These are phyloP conservation scores for Picochlorum sp. DNA, from an alignment of 139 green algal species.

Conservation along the genomic window DNA sequence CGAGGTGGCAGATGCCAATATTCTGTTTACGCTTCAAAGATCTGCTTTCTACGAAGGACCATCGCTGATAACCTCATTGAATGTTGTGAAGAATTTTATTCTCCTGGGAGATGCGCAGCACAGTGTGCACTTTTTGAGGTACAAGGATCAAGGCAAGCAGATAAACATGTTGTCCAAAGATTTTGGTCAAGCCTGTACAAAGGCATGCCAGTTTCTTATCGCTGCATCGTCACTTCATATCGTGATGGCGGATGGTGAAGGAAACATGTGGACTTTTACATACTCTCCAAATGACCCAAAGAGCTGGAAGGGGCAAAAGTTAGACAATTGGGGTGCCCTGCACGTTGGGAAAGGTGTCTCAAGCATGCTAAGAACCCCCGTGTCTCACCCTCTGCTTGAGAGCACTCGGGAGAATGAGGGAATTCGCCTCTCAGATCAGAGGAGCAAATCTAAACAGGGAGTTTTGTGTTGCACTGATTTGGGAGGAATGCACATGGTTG, in stretches of 20 bases:
- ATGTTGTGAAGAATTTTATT: constrained; percentile 80
- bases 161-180: constrained; percentile 57
- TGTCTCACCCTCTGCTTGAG: too few species aligned
- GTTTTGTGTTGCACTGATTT: constrained; percentile 9
- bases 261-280: constrained; percentile 31
- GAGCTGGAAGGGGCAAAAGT: constrained; percentile 44
- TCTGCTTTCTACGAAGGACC: constrained; percentile 75
- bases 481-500: constrained; percentile 9
- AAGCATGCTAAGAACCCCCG: constrained; percentile 19
- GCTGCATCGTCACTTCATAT: constrained; percentile 50
- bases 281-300: constrained; percentile 37
- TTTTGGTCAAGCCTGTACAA: constrained; percentile 49
- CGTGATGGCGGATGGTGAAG: constrained; percentile 39
- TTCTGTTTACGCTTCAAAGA: neutral
- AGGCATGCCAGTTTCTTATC: constrained; percentile 63
- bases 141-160: constrained; percentile 45
- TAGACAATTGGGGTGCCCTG: constrained; percentile 37
- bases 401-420: too few species aligned
- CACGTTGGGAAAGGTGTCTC: constrained; percentile 16
- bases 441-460: constrained; percentile 12
- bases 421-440: neutral
- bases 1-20: neutral
- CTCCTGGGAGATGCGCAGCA: constrained; percentile 63
- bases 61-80: constrained; percentile 47
- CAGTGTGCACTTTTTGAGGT: constrained; percentile 67